Evolutionary conservation across 805 yeast genomes (phyloP).

Genomic region (Zygosaccharomyces lentus): DNA sequence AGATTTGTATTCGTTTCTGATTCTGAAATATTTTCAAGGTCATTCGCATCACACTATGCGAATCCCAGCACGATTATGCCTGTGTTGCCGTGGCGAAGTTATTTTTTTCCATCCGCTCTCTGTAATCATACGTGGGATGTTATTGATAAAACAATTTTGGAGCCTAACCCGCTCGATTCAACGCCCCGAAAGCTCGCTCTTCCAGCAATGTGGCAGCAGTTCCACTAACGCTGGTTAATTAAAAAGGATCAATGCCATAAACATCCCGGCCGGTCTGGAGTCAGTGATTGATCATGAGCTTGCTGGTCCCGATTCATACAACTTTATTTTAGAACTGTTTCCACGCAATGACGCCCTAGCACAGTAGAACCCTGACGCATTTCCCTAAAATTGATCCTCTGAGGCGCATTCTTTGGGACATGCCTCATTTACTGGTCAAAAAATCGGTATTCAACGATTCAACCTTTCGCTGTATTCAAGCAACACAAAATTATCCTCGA

Average conservation of each 20-base stretch:
- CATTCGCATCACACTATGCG: no score
- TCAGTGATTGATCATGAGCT: neutral
- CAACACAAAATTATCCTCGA: neutral
- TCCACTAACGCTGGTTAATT: neutral
- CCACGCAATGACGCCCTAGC: neutral
- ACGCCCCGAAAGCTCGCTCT: conserved; percentile 2
- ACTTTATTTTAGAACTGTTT: neutral
- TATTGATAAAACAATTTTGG: no score
- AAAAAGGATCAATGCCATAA: neutral
- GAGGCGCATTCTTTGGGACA: neutral
- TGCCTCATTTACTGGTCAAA: neutral
- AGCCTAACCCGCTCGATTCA: conserved; percentile 2
- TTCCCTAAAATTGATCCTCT: conserved; percentile 1
- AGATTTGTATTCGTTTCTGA: no score
- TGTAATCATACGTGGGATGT: no score
- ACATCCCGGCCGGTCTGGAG: neutral
- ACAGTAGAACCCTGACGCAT: conserved; percentile 4
- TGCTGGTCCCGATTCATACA: neutral
- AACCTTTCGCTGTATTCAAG: conserved; percentile 2
- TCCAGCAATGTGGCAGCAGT: neutral
- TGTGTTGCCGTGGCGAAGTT: no score
- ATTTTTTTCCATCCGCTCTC: no score
- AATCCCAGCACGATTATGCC: no score
- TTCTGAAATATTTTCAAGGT: no score
- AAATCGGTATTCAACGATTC: neutral